Conservation (phyloP, 345 rosid genomes). For the Ceriops zippeliana region DNA sequence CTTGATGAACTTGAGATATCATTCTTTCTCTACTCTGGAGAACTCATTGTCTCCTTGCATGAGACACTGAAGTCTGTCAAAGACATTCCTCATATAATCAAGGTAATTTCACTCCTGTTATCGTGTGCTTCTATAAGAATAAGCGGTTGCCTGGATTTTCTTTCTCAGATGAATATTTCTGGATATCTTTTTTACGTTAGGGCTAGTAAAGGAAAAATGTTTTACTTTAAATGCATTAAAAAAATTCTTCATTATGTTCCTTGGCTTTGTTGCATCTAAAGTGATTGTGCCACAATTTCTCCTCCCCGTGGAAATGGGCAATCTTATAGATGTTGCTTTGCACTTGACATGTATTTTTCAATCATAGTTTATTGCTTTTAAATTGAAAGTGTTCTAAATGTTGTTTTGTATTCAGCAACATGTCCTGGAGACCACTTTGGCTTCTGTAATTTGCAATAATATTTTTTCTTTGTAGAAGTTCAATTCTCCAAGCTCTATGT, state of each 20-base stretch:
- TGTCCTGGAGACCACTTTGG: constrained; percentile 1
- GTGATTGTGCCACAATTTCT: background rate
- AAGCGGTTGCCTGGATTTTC: constrained; percentile 5
- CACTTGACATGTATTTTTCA: constrained; percentile 1
- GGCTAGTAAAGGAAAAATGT: background rate
- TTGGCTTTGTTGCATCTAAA: background rate
- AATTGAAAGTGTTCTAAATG: background rate
- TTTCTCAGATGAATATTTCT: constrained; percentile 5
- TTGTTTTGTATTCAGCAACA: too few relatives aligned
- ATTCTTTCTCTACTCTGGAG: constrained; percentile 75
- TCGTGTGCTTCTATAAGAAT: constrained; percentile 10
- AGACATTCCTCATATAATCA: constrained; percentile 72
- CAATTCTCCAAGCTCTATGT: constrained; percentile 78
- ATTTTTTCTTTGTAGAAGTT: constrained; percentile 62
- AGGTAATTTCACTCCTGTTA: constrained; percentile 40
- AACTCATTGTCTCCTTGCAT: constrained; percentile 67
- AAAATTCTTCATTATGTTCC: background rate
- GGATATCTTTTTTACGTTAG: background rate
- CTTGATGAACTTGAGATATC: constrained; percentile 69
- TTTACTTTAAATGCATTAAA: background rate
- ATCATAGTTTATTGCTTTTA: background rate
- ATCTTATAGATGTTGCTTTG: constrained; percentile 7
- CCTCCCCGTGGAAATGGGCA: constrained; percentile 8
- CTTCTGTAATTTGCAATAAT: constrained; percentile 17
- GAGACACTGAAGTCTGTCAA: constrained; percentile 87